These are phyloP conservation scores for Psilocybe subaeruginosa DNA, from an alignment of 768 basidiomycete species.

Conservation along the genomic window DNA sequence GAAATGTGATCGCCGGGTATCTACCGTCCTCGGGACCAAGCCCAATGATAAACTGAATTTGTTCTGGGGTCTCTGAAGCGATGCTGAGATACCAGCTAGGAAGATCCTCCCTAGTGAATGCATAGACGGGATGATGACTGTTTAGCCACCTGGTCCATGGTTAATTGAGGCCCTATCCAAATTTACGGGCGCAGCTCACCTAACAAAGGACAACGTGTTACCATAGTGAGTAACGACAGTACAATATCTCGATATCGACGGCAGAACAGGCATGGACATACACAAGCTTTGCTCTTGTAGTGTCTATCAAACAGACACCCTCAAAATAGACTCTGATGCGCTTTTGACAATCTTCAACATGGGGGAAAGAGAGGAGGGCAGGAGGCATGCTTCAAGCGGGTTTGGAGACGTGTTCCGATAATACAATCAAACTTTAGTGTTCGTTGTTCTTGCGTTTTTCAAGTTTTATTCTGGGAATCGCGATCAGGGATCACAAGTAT, in stretches of 20 bases:
- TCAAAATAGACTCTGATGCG: neutral
- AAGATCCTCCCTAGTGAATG: slow-evolving; percentile 50
- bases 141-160: slow-evolving; percentile 50
- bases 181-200: neutral
- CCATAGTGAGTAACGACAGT: neutral
- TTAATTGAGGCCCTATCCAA: neutral
- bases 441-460: no score
- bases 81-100: slow-evolving; percentile 43
- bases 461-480: no score
- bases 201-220: neutral
- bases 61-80: slow-evolving; percentile 29
- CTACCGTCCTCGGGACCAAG: slow-evolving; percentile 34
- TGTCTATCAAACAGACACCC: neutral
- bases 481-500: no score
- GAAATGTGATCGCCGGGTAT: slow-evolving; percentile 33
- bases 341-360: slow-evolving; percentile 2
- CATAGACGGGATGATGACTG: slow-evolving; percentile 56
- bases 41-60: slow-evolving; percentile 48
- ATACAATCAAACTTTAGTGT: no score
- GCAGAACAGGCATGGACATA: neutral
- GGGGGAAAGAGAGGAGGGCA: neutral
- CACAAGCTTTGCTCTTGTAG: slow-evolving; percentile 1
- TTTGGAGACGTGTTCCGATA: no score
- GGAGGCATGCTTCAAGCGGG: neutral
- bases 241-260: neutral